Percentiles rank a stretch among this genome's conserved stretches.
Evolutionary conservation across 2,329 filamentous ascomycete species (phyloP).

Genomic region (Albophoma yamanashiensis): DNA sequence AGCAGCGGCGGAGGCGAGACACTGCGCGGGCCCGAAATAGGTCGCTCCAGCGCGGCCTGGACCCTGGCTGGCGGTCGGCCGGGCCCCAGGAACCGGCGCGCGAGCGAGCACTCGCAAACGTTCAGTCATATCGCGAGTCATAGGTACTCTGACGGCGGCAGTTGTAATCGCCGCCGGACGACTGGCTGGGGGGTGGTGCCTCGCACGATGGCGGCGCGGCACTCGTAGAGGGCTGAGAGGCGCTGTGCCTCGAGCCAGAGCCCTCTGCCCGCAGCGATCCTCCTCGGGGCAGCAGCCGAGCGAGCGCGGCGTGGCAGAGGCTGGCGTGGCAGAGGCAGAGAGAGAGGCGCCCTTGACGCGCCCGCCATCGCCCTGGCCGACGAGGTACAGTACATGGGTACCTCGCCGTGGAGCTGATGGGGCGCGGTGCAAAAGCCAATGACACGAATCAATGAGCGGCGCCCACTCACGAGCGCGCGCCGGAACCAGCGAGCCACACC

Average conservation of each 20-base stretch:
- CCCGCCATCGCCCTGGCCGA: neutral
- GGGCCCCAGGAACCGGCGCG: neutral
- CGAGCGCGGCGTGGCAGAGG: neutral
- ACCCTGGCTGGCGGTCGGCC: neutral
- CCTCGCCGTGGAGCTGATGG: neutral
- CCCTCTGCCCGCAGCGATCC: too few relatives aligned
- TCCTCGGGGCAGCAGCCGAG: neutral
- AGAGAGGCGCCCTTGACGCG: neutral
- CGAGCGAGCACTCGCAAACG: neutral
- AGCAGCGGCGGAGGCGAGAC: neutral
- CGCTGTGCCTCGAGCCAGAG: too few relatives aligned
- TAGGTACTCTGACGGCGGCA: neutral
- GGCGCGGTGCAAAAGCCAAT: neutral
- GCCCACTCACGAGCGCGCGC: neutral
- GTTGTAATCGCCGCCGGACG: neutral
- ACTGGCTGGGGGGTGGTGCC: neutral
- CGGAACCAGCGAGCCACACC: slow-evolving; percentile 5
- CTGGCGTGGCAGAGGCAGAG: too few relatives aligned
- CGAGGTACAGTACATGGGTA: neutral
- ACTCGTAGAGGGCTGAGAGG: too few relatives aligned
- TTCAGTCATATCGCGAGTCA: slow-evolving; percentile 5
- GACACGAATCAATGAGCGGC: neutral
- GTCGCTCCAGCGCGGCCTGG: neutral
- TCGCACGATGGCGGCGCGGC: neutral
- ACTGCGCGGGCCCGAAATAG: neutral